These are phyloP conservation scores for Trifolium repens DNA, from an alignment of 306 rosid genomes.

Conservation along the genomic window DNA sequence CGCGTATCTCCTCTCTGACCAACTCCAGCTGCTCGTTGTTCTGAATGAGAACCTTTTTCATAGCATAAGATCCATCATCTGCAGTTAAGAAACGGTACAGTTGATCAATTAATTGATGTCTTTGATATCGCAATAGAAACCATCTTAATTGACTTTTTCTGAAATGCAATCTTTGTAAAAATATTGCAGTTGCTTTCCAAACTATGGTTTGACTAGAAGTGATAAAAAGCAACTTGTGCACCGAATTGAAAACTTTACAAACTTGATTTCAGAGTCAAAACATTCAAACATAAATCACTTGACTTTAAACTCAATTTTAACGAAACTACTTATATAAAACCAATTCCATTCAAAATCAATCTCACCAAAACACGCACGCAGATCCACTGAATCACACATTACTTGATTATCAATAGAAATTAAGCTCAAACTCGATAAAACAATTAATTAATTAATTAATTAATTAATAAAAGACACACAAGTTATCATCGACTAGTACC, in stretches of 20 bases:
- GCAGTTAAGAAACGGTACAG: constrained; percentile 32
- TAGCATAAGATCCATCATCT: constrained; percentile 94
- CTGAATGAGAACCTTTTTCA: constrained; percentile 96
- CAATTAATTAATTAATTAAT: background rate
- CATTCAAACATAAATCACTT: constrained; percentile 2
- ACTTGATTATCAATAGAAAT: constrained; percentile 13
- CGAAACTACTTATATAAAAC: background rate
- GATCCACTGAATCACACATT: background rate
- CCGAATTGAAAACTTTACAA: background rate
- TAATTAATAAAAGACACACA: too few relatives aligned
- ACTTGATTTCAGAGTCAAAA: background rate
- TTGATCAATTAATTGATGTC: background rate
- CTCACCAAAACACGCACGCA: background rate
- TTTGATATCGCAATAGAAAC: background rate
- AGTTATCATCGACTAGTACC: too few relatives aligned
- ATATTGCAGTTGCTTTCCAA: background rate
- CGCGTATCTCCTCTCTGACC: constrained; percentile 97
- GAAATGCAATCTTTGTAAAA: too few relatives aligned
- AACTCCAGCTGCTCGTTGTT: constrained; percentile 84
- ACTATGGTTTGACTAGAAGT: background rate
- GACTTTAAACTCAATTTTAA: background rate
- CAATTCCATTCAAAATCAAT: background rate
- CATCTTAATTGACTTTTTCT: background rate
- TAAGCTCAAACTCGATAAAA: constrained; percentile 15
- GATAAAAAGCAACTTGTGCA: background rate